A percentile compares a stretch with the other conserved stretches of the same genome.
Evolutionary conservation across 495 filamentous ascomycete genomes (phyloP).

Genomic region (Penicillium tannophilum): DNA sequence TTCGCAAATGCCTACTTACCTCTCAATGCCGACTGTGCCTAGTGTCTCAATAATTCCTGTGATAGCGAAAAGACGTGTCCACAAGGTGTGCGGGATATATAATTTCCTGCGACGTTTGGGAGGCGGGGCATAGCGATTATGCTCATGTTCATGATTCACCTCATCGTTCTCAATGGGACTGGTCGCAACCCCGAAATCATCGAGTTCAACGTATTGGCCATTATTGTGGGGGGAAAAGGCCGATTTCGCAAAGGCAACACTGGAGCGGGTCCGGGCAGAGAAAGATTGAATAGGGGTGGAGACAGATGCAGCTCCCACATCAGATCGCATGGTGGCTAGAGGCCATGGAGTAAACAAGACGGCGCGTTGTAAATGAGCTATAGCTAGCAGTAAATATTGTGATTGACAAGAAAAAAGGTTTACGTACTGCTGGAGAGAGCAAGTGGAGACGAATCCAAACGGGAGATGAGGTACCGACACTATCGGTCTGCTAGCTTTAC

Average conservation of each 20-base stretch:
- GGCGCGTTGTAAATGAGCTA: not conserved
- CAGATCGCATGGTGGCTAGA: slow-evolving; percentile 12
- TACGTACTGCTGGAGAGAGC: not conserved
- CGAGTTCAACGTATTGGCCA: slow-evolving; percentile 17
- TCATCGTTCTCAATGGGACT: slow-evolving; percentile 3
- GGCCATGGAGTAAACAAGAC: not conserved
- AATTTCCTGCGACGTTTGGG: slow-evolving; percentile 3
- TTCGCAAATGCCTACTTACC: slow-evolving; percentile 1
- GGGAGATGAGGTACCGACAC: slow-evolving; percentile 3
- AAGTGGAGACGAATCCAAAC: not conserved
- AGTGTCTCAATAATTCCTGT: slow-evolving; percentile 23
- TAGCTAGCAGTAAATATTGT: not conserved
- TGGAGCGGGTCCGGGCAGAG: slow-evolving; percentile 9
- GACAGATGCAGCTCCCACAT: slow-evolving; percentile 8
- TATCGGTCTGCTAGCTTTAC: slow-evolving; percentile 4
- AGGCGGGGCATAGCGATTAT: not conserved
- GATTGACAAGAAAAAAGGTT: not conserved
- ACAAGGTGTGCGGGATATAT: slow-evolving; percentile 26
- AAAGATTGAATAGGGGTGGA: slow-evolving; percentile 9
- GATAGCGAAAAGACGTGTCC: slow-evolving; percentile 23
- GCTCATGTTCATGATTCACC: not conserved
- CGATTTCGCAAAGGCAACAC: slow-evolving; percentile 9
- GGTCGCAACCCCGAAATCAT: slow-evolving; percentile 11
- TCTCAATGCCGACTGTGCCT: slow-evolving; percentile 20
- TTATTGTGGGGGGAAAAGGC: slow-evolving; percentile 12